Conservation (phyloP, 257 asterid genomes). For the Fraxinus cuspidata region DNA sequence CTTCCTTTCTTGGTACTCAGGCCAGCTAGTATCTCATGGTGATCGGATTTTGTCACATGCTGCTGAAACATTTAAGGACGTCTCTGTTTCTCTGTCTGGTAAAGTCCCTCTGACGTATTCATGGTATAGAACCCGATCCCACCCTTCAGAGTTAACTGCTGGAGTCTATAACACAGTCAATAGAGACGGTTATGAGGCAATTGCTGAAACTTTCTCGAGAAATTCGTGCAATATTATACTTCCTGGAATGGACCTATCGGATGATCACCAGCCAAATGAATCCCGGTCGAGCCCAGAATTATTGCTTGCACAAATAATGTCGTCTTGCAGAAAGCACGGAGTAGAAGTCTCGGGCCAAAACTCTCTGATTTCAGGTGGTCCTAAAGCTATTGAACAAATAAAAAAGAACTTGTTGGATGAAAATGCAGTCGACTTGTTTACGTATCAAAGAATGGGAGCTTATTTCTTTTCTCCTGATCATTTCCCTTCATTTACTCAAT, state of each 20-base stretch:
- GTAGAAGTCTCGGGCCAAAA: slow-evolving; percentile 57
- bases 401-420: slow-evolving; percentile 46
- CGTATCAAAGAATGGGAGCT: slow-evolving; percentile 91
- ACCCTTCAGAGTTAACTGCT: slow-evolving; percentile 72
- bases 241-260: slow-evolving; percentile 71
- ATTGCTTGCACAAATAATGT: slow-evolving; percentile 45
- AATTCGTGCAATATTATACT: slow-evolving; percentile 57
- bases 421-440: slow-evolving; percentile 49
- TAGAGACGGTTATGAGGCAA: slow-evolving; percentile 64
- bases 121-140: slow-evolving; percentile 63
- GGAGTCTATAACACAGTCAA: slow-evolving; percentile 69
- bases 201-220: slow-evolving; percentile 50
- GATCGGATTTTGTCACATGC: slow-evolving; percentile 69
- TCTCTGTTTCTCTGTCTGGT: slow-evolving; percentile 51
- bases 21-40: slow-evolving; percentile 60
- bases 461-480: slow-evolving; percentile 84
- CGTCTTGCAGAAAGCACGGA: slow-evolving; percentile 50
- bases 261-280: slow-evolving; percentile 41
- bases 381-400: slow-evolving; percentile 54
- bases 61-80: slow-evolving; percentile 51
- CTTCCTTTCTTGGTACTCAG: slow-evolving; percentile 81
- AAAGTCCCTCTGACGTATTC: slow-evolving; percentile 57
- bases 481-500: slow-evolving; percentile 56
- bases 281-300: slow-evolving; percentile 59
- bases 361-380: slow-evolving; percentile 35